phyloP scores from a whole-genome alignment of 2,329 filamentous ascomycete genomes.

The Xenosphaeropsis pyriputrescens region DNA sequence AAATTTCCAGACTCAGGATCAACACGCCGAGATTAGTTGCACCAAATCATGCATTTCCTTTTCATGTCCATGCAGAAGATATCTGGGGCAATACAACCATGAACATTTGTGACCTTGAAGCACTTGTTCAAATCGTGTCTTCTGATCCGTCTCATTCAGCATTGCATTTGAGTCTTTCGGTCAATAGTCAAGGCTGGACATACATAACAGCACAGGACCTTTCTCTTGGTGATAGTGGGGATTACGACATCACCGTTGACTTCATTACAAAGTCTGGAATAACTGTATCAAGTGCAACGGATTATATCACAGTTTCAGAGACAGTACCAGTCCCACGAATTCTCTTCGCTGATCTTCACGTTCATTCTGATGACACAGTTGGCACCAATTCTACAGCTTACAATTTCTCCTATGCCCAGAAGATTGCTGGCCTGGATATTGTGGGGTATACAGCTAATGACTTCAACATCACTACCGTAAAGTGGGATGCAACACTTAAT shows the following conservation, averaged over 20 bases:
- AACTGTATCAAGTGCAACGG: background rate
- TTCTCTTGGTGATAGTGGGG: constrained; percentile 2
- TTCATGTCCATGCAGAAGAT: no score
- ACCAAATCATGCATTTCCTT: no score
- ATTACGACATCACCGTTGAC: background rate
- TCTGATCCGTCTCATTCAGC: no score
- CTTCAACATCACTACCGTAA: constrained; percentile 20
- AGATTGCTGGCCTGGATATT: constrained; percentile 21
- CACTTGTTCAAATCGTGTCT: no score
- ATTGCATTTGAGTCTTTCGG: no score
- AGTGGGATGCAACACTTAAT: constrained; percentile 15
- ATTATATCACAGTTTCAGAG: constrained; percentile 8
- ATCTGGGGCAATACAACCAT: no score
- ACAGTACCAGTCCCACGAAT: constrained; percentile 10
- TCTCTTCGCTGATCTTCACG: constrained; percentile 20
- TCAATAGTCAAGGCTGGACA: no score
- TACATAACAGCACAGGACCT: no score
- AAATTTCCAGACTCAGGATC: constrained; percentile 4
- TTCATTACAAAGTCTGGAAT: no score
- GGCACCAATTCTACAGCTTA: constrained; percentile 20
- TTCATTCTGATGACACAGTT: constrained; percentile 23
- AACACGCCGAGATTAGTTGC: no score
- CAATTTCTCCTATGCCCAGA: constrained; percentile 21
- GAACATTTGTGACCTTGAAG: no score
- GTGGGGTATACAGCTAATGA: constrained; percentile 24